Percentiles rank a stretch among this genome's conserved stretches.
Conservation (phyloP, 257 asterid species). For the Solanum clarkiae region DNA sequence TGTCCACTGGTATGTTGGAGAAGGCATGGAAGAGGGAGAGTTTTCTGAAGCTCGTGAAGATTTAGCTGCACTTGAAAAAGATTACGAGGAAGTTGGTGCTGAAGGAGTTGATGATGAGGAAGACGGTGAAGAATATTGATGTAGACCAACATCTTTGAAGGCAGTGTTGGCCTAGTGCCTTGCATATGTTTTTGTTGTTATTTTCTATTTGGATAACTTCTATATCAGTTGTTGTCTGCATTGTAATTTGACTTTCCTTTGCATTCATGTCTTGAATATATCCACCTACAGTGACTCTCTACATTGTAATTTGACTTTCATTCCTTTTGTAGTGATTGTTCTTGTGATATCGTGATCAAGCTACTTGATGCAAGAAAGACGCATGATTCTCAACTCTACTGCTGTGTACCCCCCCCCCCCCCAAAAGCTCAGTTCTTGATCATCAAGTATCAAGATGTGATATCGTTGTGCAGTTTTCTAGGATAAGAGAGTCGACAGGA, state of each 20-base stretch:
- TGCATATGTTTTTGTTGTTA: background rate
- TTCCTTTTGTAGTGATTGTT: background rate
- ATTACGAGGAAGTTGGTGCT: conserved; percentile 86
- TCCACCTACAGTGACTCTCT: background rate
- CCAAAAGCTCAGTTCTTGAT: background rate
- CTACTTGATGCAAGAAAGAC: background rate
- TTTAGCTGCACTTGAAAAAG: conserved; percentile 80
- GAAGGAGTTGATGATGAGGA: conserved; percentile 81
- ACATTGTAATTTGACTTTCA: background rate
- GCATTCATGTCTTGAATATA: background rate
- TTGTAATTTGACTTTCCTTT: background rate
- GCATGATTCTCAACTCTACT: background rate
- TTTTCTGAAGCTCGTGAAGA: conserved; percentile 92
- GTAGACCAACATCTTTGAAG: background rate
- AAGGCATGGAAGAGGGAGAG: conserved; percentile 95
- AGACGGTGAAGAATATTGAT: conserved; percentile 51
- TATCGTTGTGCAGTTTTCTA: background rate
- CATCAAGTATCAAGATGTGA: background rate
- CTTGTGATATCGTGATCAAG: background rate
- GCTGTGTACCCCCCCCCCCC: background rate
- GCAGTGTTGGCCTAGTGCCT: background rate
- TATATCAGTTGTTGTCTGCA: background rate
- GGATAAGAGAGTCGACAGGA: background rate
- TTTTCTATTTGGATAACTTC: background rate
- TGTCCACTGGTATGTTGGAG: conserved; percentile 92